Evolutionary conservation across 2,329 filamentous ascomycete genomes (phyloP), one percentile per base, ranked within the genome.

Genomic region (Aureobasidium zeae): DNA sequence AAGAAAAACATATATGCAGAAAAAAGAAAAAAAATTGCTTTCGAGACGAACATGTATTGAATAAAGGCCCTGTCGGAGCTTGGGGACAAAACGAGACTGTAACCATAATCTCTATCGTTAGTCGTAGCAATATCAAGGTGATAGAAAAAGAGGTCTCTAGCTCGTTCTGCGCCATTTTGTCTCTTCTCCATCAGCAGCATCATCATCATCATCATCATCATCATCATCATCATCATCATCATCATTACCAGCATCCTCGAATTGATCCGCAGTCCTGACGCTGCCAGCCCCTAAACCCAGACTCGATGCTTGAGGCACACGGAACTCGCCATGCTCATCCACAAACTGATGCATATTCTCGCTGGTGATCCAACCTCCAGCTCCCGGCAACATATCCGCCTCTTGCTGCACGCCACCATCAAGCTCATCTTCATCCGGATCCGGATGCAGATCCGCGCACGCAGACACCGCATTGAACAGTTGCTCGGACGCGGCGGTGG

Each of bases 261-360:
- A 56, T 67, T 74, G 43, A 60, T 66, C 59, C 63, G 67, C 49
- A 48, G 61, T 51, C 41, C 62, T 49, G 30, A 55, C 53, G 45
- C 59, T 47, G 28, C 62, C 50, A 20, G 57, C 53, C 32, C 61
- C 53, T 42, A 53, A 39, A 31, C 60, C 53, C 43, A 59, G 52
- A 3, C 31, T 54, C 3, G 52, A 53, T 11, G 76, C 79, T 7
- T 80, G 79, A 45, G 79, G 78, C 32, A 80, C 80, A 15, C 81
- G 81, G 75, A 82, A 89, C 57, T 89, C 87, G 2, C 86, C 86
- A 7, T 87, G 74, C 49, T 74, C 79, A 54, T 91, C 84, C 62
- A 91, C 84, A 57, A 79, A 94, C 53, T 94, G 76, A 51, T 82
- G 71, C 59, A 94, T 80, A 55, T 95, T 96, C 45, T 94, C 89